Conservation (phyloP, 2,329 filamentous ascomycete genomes). For the Nemania sp. region DNA sequence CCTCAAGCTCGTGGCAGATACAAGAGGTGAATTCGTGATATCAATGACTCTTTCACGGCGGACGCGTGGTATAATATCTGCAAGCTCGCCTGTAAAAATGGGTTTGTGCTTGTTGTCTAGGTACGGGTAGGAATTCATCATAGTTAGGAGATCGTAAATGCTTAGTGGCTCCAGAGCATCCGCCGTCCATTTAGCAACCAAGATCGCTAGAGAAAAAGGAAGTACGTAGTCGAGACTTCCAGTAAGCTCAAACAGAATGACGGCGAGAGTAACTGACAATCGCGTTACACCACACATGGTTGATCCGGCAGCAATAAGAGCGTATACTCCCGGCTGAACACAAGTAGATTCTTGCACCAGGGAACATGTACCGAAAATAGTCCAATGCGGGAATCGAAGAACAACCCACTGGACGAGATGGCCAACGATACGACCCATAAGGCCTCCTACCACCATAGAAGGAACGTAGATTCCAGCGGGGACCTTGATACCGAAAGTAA, state of each 20-base stretch:
- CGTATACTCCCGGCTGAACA: conserved; percentile 97
- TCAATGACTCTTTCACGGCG: conserved; percentile 86
- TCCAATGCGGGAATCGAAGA: conserved; percentile 76
- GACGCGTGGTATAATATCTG: conserved; percentile 83
- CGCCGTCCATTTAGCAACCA: conserved; percentile 98
- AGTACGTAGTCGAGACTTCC: conserved; percentile 95
- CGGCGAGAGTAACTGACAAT: conserved; percentile 90
- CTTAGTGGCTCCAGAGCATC: conserved; percentile 94
- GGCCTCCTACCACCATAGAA: conserved; percentile 96
- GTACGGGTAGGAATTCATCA: conserved; percentile 98
- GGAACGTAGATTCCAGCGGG: conserved; percentile 98
- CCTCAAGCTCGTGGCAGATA: conserved; percentile 81
- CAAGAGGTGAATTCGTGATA: conserved; percentile 83
- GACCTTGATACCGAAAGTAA: conserved; percentile 97
- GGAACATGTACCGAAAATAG: conserved; percentile 81
- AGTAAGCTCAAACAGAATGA: conserved; percentile 96
- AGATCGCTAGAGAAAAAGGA: conserved; percentile 90
- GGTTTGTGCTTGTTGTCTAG: conserved; percentile 97
- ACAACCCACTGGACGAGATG: conserved; percentile 87
- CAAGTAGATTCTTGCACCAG: conserved; percentile 80
- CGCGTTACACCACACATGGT: conserved; percentile 98
- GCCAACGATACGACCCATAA: conserved; percentile 89
- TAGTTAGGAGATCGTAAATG: conserved; percentile 94
- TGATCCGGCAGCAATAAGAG: conserved; percentile 90
- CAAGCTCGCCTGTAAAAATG: conserved; percentile 87